Evolutionary conservation across 495 filamentous ascomycete species (phyloP), one percentile per base, ranked within the genome.

Genomic region (Aspergillus heteromorphus): DNA sequence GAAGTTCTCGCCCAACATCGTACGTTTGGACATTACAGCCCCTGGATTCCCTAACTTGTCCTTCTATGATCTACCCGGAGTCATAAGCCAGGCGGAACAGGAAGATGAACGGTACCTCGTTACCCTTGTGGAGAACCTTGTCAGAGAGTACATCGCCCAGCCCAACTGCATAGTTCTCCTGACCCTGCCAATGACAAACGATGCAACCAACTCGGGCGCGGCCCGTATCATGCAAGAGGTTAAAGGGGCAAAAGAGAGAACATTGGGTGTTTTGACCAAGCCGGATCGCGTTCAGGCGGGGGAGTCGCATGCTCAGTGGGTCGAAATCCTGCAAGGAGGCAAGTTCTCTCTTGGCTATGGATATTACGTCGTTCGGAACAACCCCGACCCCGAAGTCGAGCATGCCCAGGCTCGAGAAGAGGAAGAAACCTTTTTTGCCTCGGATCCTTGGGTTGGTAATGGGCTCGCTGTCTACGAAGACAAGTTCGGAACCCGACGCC

Each of bases 21-120:
- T 95, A 0, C 78, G 81, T 0, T 58, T 95, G 0, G 83, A 90
- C 36, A 88, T 95, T 11, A 83, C 82, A 0, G 86, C 82, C 0
- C 85, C 87, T 0, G 74, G 75, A 0, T 78, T 92, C 0, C 84
- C 87, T 0, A 83, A 85, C 34, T 66, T 95, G 0, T 86, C 84
- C 0, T 91, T 95, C 55, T 91, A 86, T 56, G 90, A 95, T 58
- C 69, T 95, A 0, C 90, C 90, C 0, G 90, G 90, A 0, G 81
- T 92, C 4, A 89, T 95, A 56, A 82, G 82, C 48, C 83, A 83
- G 0, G 72, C 79, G 0, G 81, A 84, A 34, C 71, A 82, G 6
- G 72, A 78, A 2, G 72, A 83, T n/a, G 83, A 88, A 25, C 68
- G 69, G 0, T 87, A 88, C 47, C 71, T 92, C 0, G 83, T 88